Evolutionary conservation across 331 rosid species (phyloP).

Genomic region (Quercus phellos): DNA sequence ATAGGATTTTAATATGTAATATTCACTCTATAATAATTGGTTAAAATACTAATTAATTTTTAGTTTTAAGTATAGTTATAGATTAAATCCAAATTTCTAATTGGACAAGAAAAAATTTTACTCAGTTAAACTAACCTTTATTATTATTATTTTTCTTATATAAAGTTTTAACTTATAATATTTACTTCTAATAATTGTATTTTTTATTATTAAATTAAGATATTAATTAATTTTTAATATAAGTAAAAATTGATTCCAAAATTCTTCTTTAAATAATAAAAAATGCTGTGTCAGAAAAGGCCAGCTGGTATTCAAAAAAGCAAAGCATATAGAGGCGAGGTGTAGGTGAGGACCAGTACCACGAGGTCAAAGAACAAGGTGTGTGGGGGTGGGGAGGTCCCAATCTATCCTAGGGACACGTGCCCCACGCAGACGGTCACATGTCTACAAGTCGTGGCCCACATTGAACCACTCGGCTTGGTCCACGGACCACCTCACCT

Average conservation of each 20-base stretch:
- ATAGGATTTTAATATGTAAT: too few relatives aligned
- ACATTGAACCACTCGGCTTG: slow-evolving; percentile 30
- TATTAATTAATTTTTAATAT: too few relatives aligned
- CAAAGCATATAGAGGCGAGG: background rate
- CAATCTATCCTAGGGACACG: slow-evolving; percentile 38
- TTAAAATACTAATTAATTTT: too few relatives aligned
- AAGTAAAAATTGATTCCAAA: too few relatives aligned
- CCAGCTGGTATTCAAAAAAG: background rate
- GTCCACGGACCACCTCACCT: slow-evolving; percentile 36
- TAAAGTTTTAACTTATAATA: accelerated
- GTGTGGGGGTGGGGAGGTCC: background rate
- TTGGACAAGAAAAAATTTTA: too few relatives aligned
- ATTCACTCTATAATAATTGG: too few relatives aligned
- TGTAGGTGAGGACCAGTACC: slow-evolving; percentile 14
- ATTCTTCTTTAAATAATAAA: too few relatives aligned
- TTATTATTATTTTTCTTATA: too few relatives aligned
- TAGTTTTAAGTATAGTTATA: too few relatives aligned
- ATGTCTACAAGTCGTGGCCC: slow-evolving; percentile 39
- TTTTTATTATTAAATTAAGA: too few relatives aligned
- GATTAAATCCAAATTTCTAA: too few relatives aligned
- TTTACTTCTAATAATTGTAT: accelerated
- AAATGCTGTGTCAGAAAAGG: slow-evolving; percentile 26
- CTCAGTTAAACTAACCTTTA: too few relatives aligned
- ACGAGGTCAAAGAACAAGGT: background rate
- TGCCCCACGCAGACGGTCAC: slow-evolving; percentile 31